Evolutionary conservation across 2,329 filamentous ascomycete species (phyloP).

Genomic region (Zalaria sp.): DNA sequence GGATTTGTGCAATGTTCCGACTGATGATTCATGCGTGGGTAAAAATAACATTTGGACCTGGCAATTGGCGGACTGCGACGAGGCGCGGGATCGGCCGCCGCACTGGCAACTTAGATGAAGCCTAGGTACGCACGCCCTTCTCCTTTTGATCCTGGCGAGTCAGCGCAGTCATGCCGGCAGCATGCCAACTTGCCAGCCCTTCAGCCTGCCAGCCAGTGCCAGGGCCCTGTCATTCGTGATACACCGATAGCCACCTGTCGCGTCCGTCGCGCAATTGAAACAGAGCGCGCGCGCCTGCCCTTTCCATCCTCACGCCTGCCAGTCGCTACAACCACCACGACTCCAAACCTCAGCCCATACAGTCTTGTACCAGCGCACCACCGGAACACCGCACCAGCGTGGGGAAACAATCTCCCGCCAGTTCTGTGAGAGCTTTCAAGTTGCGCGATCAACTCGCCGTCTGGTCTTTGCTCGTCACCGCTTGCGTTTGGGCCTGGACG

Average conservation of each 20-base stretch:
- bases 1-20: too few species aligned
- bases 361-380: too few species aligned
- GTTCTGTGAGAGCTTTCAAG: not conserved
- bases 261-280: not conserved
- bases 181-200: not conserved
- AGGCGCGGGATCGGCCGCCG: not conserved
- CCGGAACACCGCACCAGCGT: not conserved
- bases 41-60: not conserved
- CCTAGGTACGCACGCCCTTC: too few species aligned
- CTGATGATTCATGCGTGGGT: not conserved
- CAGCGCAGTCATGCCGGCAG: not conserved
- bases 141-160: too few species aligned
- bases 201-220: not conserved
- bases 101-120: too few species aligned
- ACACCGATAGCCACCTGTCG: not conserved
- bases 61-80: not conserved
- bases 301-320: not conserved
- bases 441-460: not conserved
- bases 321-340: not conserved
- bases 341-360: not conserved
- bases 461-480: conserved; percentile 1
- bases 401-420: not conserved
- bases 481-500: not conserved
- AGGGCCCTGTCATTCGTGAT: not conserved
- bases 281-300: not conserved